Evolutionary conservation across 2,329 filamentous ascomycete genomes (phyloP).

Genomic region (Trichoderma koningii): DNA sequence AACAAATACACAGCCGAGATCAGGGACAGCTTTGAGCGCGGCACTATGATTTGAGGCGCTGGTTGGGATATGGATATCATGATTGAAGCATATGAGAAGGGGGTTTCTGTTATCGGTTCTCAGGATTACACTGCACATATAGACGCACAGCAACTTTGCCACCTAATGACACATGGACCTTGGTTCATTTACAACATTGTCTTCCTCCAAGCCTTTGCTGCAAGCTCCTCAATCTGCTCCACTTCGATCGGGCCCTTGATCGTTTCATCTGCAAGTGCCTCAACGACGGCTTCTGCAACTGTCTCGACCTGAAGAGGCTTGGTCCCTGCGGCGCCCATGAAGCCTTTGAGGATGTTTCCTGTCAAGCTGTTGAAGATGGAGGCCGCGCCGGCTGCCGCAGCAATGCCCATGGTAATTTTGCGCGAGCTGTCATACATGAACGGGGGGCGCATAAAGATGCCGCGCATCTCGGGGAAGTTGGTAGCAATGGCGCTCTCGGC

Average conservation of each 20-base stretch:
- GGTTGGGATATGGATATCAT: neutral
- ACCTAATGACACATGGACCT: constrained; percentile 15
- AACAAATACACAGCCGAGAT: constrained; percentile 99
- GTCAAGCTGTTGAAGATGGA: constrained; percentile 76
- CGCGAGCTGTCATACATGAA: constrained; percentile 88
- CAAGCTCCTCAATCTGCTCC: constrained; percentile 77
- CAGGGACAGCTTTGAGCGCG: constrained; percentile 93
- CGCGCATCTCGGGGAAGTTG: constrained; percentile 73
- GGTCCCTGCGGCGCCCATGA: constrained; percentile 79
- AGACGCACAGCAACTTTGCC: constrained; percentile 2
- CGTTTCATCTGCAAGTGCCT: constrained; percentile 74
- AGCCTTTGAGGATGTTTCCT: constrained; percentile 70
- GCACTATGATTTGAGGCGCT: constrained; percentile 72
- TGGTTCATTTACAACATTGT: constrained; percentile 69
- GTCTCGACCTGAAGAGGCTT: constrained; percentile 87
- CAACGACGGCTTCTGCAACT: constrained; percentile 86
- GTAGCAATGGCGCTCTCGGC: constrained; percentile 76
- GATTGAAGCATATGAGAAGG: neutral
- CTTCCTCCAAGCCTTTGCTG: constrained; percentile 82
- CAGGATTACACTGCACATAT: constrained; percentile 33
- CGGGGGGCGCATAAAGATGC: constrained; percentile 78
- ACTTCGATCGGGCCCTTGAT: constrained; percentile 77
- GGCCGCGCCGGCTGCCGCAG: constrained; percentile 72
- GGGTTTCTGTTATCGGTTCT: neutral
- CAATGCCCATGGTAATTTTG: constrained; percentile 80